These are phyloP conservation scores for Candida suzukii DNA, from an alignment of 805 yeast genomes.

Conservation along the genomic window DNA sequence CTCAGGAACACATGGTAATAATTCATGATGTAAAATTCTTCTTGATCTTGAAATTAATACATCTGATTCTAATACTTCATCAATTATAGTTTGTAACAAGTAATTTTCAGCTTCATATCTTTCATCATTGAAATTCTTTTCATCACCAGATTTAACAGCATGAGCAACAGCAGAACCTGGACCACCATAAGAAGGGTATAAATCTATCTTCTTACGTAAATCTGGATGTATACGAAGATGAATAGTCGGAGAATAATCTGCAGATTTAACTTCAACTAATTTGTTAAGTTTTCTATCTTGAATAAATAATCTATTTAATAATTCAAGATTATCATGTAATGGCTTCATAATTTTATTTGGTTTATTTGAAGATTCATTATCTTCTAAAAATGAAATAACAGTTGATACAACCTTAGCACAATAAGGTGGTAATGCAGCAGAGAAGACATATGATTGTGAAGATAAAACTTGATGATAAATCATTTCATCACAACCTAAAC, in stretches of 20 bases:
- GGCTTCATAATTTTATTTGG: constrained; percentile 28
- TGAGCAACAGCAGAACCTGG: constrained; percentile 30
- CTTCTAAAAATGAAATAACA: constrained; percentile 39
- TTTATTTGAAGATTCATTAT: constrained; percentile 25
- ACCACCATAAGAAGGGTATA: constrained; percentile 47
- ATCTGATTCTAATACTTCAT: constrained; percentile 42
- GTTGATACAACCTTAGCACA: constrained; percentile 60
- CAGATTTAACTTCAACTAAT: constrained; percentile 47
- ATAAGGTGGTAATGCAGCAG: constrained; percentile 93
- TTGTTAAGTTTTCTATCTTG: constrained; percentile 28
- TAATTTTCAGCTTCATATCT: constrained; percentile 46
- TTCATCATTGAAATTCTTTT: constrained; percentile 33
- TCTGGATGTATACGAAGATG: constrained; percentile 53
- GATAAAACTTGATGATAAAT: constrained; percentile 88
- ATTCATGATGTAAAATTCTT: constrained; percentile 69
- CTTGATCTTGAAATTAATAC: constrained; percentile 49
- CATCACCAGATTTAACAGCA: constrained; percentile 38
- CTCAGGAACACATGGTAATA: constrained; percentile 60
- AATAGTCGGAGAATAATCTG: constrained; percentile 55
- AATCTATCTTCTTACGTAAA: constrained; percentile 33
- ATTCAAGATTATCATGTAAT: constrained; percentile 33
- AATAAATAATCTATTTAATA: constrained; percentile 34
- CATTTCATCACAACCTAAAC: constrained; percentile 80
- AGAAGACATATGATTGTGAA: constrained; percentile 83
- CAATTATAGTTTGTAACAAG: constrained; percentile 61